Evolutionary conservation across 2,329 filamentous ascomycete genomes (phyloP), one percentile per base, ranked within the genome.

Genomic region (Apiospora phragmitis): DNA sequence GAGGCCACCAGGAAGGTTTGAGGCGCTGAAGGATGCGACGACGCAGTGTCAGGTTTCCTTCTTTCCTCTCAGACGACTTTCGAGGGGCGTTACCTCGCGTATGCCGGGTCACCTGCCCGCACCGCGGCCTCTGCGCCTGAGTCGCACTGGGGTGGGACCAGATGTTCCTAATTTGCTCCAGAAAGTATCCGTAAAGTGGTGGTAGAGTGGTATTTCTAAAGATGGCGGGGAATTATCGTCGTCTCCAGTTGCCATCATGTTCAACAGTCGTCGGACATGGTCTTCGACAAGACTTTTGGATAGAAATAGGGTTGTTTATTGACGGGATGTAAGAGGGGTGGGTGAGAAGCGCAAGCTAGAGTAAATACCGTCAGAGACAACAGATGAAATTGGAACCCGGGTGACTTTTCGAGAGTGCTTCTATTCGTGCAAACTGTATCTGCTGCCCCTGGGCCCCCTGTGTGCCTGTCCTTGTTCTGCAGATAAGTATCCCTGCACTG

Each of bases 71-170:
- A 38, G 55, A 62, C 32, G 55, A 38, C 55, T 24, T 62, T 62
- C n/a, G 47, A 49, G 29, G 29, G 32, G 55, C 29, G 55, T 62
- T 38, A 6, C 55, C 55, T 62, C 55, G 32, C 55, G 55, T 62
- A 62, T n/a, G n/a, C 55, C 55, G 16, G 55, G 55, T 62, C 32
- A 62, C 55, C 55, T 62, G 55, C 29, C 55, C 29, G 55, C 55
- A n/a, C 32, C 18, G 55, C 55, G 55, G 29, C 55, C 55, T 62
- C 32, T 38, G 55, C 29, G 55, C 55, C 21, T n/a, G 32, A 62
- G 55, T 62, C 55, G 55, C 55, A 35, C 32, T 38, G 55, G 32
- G 55, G 55, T 62, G 55, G 55, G 55, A 62, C 55, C 32, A 62
- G 55, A 62, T 62, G 32, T n/a, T 62, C 55, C 32, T 62, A 62